Evolutionary conservation across 495 filamentous ascomycete species (phyloP).

Genomic region (Wilcoxina mikolae): DNA sequence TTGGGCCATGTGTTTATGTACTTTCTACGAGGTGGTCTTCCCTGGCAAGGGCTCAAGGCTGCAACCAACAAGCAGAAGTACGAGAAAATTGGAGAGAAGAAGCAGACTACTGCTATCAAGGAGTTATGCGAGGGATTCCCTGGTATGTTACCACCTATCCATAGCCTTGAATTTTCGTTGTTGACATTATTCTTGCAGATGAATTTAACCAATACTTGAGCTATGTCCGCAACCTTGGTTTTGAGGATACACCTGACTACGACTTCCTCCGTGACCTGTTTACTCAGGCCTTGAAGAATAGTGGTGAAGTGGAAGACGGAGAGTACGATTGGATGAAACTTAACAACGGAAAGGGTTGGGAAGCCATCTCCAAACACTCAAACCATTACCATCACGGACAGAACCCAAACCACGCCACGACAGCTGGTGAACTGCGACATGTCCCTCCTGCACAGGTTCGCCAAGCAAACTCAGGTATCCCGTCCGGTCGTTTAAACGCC

Average conservation of each 20-base stretch:
- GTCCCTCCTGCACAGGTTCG: conserved; percentile 43
- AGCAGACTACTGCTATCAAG: conserved; percentile 92
- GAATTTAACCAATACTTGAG: conserved; percentile 96
- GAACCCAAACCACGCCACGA: conserved; percentile 57
- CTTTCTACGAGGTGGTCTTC: conserved; percentile 87
- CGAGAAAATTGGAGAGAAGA: conserved; percentile 99
- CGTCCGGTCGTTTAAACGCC: conserved; percentile 91
- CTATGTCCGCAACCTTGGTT: conserved; percentile 94
- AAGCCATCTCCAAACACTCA: conserved; percentile 74
- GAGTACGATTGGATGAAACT: conserved; percentile 99
- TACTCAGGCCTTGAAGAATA: conserved; percentile 88
- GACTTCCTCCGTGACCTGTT: conserved; percentile 94
- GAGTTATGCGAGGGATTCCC: conserved; percentile 94
- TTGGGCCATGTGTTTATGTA: conserved; percentile 99
- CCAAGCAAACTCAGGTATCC: conserved; percentile 48
- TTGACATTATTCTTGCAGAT: conserved; percentile 37
- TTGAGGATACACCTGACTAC: conserved; percentile 97
- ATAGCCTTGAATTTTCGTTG: not conserved
- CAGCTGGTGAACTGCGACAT: conserved; percentile 61
- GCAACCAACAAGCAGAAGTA: conserved; percentile 99
- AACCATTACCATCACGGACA: conserved; percentile 59
- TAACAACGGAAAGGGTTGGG: conserved; percentile 88
- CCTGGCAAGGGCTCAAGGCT: conserved; percentile 97
- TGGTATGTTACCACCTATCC: conserved; percentile 33
- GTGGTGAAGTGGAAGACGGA: conserved; percentile 89